Base-by-base conservation (phyloP, 2,329 filamentous ascomycete species). In the Fusarium redolens region DNA sequence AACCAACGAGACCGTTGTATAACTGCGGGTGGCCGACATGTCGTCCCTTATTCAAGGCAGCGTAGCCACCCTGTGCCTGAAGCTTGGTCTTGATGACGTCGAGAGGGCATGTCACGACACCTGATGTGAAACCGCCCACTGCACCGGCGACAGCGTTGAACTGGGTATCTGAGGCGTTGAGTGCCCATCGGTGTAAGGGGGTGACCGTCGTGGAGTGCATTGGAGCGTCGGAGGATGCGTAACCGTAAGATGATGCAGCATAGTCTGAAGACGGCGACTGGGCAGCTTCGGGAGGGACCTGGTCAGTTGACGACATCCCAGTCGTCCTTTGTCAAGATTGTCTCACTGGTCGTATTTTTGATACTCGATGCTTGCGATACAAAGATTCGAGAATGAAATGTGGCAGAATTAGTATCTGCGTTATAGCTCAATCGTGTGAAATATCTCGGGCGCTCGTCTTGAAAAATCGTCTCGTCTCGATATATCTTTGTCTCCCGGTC, bases 11-110 rank as follows among this genome's bases (percentile, higher is more conserved):
- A 11, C 96, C 96, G 71, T 92, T 91, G 81, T 99, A 99, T 55
- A 96, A 85, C 86, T 85, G 86, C 28, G 84, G 82, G 67, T 87
- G 86, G 33, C 85, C 85, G 33, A 84, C 85, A 80, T 85, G 85
- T 60, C 81, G 81, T 68, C 82, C 86, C 72, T 85, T 84, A 76
- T 84, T 87, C 79, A 82, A 82, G 74, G 84, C 88, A 75, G 82
- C 75, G 82, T 97, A 97, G 25, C 94, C 93, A 72, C 96, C 96
- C 81, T 98, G 96, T 20, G 95, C 96, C 82, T 99, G 96, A 68
- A 99, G 85, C 83, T 98, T 98, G 48, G 96, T 99, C 86, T 99
- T 99, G 83, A 99, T 98, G 71, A 99, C 96, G 86, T 99, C 96
- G 76, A 99, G 91, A 45, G 96, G 96, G 81, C 96, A 99, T 59